These are phyloP conservation scores for Warburgia ugandensis DNA, from an alignment of 164 flowering plant genomes.

Conservation along the genomic window DNA sequence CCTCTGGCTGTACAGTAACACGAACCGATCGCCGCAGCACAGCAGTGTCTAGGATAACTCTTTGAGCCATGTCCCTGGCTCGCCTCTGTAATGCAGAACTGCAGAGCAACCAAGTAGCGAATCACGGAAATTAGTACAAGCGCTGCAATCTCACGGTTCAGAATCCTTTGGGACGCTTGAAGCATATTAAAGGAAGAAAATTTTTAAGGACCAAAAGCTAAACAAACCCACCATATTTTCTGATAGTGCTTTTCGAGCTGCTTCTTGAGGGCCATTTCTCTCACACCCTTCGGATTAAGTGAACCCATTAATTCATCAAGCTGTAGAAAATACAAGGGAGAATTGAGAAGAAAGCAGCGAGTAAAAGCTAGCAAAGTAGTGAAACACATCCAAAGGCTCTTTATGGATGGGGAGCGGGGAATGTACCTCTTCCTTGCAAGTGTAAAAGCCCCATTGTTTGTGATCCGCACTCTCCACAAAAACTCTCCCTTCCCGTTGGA, in stretches of 20 bases:
- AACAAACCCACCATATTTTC: slow-evolving; percentile 19
- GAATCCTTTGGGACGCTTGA: too few relatives aligned
- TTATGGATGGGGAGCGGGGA: too few relatives aligned
- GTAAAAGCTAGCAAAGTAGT: background rate
- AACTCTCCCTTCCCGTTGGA: slow-evolving; percentile 12
- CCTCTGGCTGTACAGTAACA: slow-evolving; percentile 10
- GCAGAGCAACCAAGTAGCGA: background rate
- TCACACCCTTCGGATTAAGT: slow-evolving; percentile 14
- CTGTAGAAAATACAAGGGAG: too few relatives aligned
- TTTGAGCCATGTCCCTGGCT: slow-evolving; percentile 6
- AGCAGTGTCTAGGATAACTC: slow-evolving; percentile 6
- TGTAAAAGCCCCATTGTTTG: slow-evolving; percentile 12
- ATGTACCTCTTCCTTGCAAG: slow-evolving; percentile 18
- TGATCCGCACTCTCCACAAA: slow-evolving; percentile 16
- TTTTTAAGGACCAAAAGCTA: too few relatives aligned
- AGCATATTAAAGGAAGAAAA: too few relatives aligned
- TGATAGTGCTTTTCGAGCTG: slow-evolving; percentile 11
- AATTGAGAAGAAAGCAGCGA: too few relatives aligned
- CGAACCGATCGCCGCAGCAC: slow-evolving; percentile 16
- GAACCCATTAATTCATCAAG: slow-evolving; percentile 15
- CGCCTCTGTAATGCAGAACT: slow-evolving; percentile 15
- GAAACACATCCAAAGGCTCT: background rate
- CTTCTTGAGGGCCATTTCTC: slow-evolving; percentile 14
- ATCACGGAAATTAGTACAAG: too few relatives aligned
- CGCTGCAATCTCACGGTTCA: too few relatives aligned